A percentile compares a stretch with the other conserved stretches of the same genome.
phyloP scores from a whole-genome alignment of 441 rosid genomes.

The Pelargonium australe region DNA sequence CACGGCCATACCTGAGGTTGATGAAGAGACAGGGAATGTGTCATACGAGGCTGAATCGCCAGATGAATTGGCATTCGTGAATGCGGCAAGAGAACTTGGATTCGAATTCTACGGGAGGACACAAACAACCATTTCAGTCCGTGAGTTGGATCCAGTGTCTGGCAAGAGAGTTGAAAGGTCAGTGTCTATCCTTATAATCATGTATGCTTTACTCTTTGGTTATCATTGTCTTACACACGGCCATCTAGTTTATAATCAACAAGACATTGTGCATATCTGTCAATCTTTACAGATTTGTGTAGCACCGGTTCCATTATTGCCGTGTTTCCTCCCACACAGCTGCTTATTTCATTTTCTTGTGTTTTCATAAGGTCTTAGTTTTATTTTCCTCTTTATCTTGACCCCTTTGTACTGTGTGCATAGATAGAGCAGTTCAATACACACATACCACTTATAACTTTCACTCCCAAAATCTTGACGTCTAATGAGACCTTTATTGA shows the following conservation, averaged over 20 bases:
- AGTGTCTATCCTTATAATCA: constrained; percentile 17
- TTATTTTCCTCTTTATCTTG: not conserved
- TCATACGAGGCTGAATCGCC: constrained; percentile 75
- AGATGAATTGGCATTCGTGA: constrained; percentile 72
- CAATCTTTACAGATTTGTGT: too few species aligned
- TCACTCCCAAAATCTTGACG: constrained; percentile 6
- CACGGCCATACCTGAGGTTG: constrained; percentile 64
- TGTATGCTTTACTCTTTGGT: not conserved
- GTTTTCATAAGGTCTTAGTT: not conserved
- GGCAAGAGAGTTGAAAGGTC: constrained; percentile 58
- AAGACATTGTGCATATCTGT: not conserved
- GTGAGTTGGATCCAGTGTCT: constrained; percentile 41
- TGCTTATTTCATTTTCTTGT: not conserved
- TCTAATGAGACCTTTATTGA: not conserved
- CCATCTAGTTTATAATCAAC: constrained; percentile 8
- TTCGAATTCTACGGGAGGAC: constrained; percentile 60
- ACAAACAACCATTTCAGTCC: constrained; percentile 46
- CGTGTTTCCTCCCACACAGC: not conserved
- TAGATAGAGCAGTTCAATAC: not conserved
- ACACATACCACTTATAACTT: not conserved
- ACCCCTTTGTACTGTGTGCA: not conserved
- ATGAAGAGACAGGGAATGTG: constrained; percentile 44
- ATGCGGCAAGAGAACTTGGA: constrained; percentile 64
- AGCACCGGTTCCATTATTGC: not conserved
- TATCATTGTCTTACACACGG: not conserved